A percentile compares a stretch with the other conserved stretches of the same genome.
Conservation (phyloP, 1,284 basidiomycete genomes). For the Pholiota adiposa region DNA sequence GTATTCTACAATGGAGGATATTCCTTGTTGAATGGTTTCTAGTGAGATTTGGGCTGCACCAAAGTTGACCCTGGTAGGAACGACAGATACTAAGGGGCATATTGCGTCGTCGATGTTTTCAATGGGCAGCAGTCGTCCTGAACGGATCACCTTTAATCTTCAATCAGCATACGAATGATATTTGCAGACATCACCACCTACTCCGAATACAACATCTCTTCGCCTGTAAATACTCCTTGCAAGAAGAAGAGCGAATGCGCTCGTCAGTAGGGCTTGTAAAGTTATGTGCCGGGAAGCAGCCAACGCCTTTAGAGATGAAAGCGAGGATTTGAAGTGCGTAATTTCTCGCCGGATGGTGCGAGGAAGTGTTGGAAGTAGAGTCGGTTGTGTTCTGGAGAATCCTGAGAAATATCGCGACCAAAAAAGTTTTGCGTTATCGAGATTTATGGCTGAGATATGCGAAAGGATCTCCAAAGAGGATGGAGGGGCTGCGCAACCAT, state of each 20-base stretch:
- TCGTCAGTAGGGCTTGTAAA: conserved; percentile 47
- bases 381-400: conserved; percentile 37
- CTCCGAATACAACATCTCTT: conserved; percentile 49
- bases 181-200: conserved; percentile 28
- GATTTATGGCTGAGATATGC: conserved; percentile 34
- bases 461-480: conserved; percentile 36
- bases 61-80: conserved; percentile 46
- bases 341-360: conserved; percentile 23
- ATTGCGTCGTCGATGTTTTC: conserved; percentile 42
- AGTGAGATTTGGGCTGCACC: conserved; percentile 31
- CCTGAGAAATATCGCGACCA: conserved; percentile 40
- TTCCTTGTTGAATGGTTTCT: conserved; percentile 39
- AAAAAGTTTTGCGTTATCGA: conserved; percentile 36
- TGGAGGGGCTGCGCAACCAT: conserved; percentile 23
- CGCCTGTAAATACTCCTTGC: conserved; percentile 32
- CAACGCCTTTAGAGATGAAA: conserved; percentile 36
- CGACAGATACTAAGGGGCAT: conserved; percentile 46
- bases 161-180: background rate
- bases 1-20: conserved; percentile 41
- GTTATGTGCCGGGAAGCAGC: conserved; percentile 43
- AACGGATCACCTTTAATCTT: conserved; percentile 45
- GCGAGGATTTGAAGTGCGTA: conserved; percentile 28
- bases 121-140: conserved; percentile 48
- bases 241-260: conserved; percentile 40
- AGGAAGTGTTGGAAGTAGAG: conserved; percentile 21